Percentiles rank a stretch among this genome's conserved stretches.
Evolutionary conservation across 2,329 filamentous ascomycete genomes (phyloP).

Genomic region (Pseudonectria buxi): DNA sequence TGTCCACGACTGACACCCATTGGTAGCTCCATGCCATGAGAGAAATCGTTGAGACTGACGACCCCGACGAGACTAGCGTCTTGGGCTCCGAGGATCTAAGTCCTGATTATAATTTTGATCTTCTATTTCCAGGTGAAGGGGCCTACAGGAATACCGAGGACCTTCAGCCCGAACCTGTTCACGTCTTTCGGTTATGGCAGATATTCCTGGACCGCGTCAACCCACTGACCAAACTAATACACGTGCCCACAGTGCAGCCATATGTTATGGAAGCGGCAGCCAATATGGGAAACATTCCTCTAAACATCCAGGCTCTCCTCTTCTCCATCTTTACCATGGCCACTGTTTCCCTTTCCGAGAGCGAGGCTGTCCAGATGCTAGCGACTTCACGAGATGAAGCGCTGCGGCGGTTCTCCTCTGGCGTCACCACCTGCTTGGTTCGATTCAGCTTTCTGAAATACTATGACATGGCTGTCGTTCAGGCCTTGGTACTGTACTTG

Average conservation of each 20-base stretch:
- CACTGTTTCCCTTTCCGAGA: conserved; percentile 45
- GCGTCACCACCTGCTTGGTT: conserved; percentile 43
- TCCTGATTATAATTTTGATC: conserved; percentile 46
- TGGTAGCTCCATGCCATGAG: conserved; percentile 50
- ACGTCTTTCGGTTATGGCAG: conserved; percentile 69
- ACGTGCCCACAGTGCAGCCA: conserved; percentile 62
- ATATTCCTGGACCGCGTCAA: conserved; percentile 68
- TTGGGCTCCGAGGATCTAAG: conserved; percentile 43
- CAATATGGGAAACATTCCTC: conserved; percentile 47
- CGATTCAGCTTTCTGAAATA: conserved; percentile 52
- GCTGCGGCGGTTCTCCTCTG: conserved; percentile 44
- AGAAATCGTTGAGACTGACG: conserved; percentile 47
- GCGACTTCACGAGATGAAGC: conserved; percentile 44
- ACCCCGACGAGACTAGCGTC: conserved; percentile 40
- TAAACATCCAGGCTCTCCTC: conserved; percentile 54
- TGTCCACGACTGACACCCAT: conserved; percentile 8
- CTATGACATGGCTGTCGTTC: conserved; percentile 51
- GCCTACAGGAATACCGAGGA: conserved; percentile 35
- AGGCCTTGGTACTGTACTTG: conserved; percentile 52
- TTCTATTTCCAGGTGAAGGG: conserved; percentile 40
- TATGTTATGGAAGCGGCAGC: conserved; percentile 57
- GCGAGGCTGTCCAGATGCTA: conserved; percentile 49
- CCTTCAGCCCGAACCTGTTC: conserved; percentile 57
- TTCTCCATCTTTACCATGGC: conserved; percentile 61
- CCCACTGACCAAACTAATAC: conserved; percentile 64